phyloP scores from a whole-genome alignment of 495 filamentous ascomycete species.

The Corynascus novoguineensis region DNA sequence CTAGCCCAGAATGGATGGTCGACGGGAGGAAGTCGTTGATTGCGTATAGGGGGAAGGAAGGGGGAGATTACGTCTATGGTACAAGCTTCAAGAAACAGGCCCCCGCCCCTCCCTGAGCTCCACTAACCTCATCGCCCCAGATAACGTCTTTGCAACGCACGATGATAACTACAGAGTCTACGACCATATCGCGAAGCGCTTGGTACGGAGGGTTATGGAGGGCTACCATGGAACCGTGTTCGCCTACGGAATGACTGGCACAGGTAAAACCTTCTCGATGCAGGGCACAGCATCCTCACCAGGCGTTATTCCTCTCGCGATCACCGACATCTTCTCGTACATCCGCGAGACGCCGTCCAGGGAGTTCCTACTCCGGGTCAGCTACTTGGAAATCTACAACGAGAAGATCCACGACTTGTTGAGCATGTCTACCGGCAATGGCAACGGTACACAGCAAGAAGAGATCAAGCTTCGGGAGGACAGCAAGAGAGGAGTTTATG shows the following conservation, averaged over 20 bases:
- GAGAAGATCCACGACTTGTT: conserved; percentile 94
- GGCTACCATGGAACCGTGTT: conserved; percentile 98
- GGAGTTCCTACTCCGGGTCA: conserved; percentile 92
- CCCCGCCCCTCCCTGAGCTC: no score
- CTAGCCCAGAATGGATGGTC: conserved; percentile 85
- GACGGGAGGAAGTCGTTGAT: conserved; percentile 80
- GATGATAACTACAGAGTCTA: conserved; percentile 94
- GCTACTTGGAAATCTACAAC: conserved; percentile 98
- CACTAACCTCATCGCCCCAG: conserved; percentile 39
- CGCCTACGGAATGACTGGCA: conserved; percentile 98
- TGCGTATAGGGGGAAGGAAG: conserved; percentile 79
- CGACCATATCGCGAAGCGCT: conserved; percentile 83
- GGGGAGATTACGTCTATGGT: conserved; percentile 92
- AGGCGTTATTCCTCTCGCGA: conserved; percentile 93
- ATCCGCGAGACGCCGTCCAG: conserved; percentile 93
- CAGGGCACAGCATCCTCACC: conserved; percentile 96
- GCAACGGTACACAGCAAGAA: conserved; percentile 52
- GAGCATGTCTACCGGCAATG: conserved; percentile 56
- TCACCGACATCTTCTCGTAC: conserved; percentile 98
- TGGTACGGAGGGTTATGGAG: conserved; percentile 97
- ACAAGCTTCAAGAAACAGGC: conserved; percentile 27
- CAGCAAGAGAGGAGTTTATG: conserved; percentile 92
- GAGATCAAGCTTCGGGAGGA: conserved; percentile 97
- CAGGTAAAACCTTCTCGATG: conserved; percentile 98
- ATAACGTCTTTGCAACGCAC: conserved; percentile 90